These are phyloP conservation scores for Cryptococcus sp. DNA, from an alignment of 1,284 basidiomycete species.

Conservation along the genomic window DNA sequence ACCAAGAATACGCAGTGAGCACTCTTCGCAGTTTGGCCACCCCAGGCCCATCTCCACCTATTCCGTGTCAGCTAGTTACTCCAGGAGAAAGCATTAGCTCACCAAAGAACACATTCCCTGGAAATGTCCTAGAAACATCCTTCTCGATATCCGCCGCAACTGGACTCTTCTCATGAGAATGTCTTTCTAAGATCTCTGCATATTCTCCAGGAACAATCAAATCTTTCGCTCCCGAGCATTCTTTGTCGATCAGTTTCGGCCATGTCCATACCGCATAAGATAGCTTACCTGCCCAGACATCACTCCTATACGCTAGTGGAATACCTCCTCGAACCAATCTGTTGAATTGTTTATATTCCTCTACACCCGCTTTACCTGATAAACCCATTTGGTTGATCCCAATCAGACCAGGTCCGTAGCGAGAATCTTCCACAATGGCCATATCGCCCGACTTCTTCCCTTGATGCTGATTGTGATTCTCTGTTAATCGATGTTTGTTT, in stretches of 20 bases:
- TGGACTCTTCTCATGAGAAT: constrained; percentile 57
- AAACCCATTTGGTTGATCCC: constrained; percentile 83
- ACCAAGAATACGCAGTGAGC: constrained; percentile 86
- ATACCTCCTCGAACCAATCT: constrained; percentile 76
- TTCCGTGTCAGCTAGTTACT: neutral
- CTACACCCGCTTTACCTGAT: constrained; percentile 59
- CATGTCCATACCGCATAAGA: too few relatives aligned
- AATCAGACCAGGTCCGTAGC: constrained; percentile 61
- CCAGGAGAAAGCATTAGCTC: neutral
- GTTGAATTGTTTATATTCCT: constrained; percentile 75
- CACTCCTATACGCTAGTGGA: constrained; percentile 78
- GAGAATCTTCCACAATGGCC: constrained; percentile 8
- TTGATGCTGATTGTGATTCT: constrained; percentile 13
- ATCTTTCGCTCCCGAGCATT: constrained; percentile 87
- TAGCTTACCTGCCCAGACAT: constrained; percentile 53
- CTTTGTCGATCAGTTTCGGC: constrained; percentile 51
- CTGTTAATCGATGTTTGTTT: constrained; percentile 37
- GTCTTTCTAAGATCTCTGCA: constrained; percentile 66
- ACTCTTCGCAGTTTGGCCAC: constrained; percentile 87
- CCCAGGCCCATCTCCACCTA: constrained; percentile 62
- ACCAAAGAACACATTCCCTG: constrained; percentile 93
- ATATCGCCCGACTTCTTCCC: neutral
- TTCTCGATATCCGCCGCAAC: constrained; percentile 82
- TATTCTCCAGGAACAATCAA: constrained; percentile 89
- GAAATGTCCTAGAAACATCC: constrained; percentile 86